Evolutionary conservation across 306 rosid genomes (phyloP).

Genomic region (Dicorynia guianensis): DNA sequence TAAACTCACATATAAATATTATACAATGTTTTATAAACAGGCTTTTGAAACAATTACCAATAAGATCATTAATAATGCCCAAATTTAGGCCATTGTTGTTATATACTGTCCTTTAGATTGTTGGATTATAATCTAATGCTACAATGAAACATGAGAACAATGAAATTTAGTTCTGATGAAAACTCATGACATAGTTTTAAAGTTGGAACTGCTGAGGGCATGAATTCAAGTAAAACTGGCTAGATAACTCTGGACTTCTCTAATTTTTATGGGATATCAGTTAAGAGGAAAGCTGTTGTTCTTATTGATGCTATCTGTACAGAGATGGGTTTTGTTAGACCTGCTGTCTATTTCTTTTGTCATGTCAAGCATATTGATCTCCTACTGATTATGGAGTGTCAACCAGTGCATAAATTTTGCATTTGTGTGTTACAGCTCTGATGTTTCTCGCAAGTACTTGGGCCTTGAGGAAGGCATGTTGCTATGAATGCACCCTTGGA

Average conservation of each 20-base stretch:
- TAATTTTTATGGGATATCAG: not conserved
- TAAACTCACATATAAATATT: too few relatives aligned
- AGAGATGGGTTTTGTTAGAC: slow-evolving; percentile 39
- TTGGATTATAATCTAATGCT: not conserved
- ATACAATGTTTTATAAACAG: not conserved
- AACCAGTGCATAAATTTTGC: slow-evolving; percentile 73
- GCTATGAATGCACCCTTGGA: slow-evolving; percentile 76
- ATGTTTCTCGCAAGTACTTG: slow-evolving; percentile 39
- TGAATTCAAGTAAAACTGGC: slow-evolving; percentile 25
- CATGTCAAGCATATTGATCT: slow-evolving; percentile 61
- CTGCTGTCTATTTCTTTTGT: slow-evolving; percentile 44
- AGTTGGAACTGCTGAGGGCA: not conserved
- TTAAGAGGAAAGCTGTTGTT: not conserved
- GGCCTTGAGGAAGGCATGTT: slow-evolving; percentile 91
- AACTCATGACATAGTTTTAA: not conserved
- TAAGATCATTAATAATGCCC: not conserved
- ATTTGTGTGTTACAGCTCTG: slow-evolving; percentile 96
- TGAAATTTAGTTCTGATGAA: not conserved
- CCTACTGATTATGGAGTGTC: slow-evolving; percentile 59
- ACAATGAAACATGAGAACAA: not conserved
- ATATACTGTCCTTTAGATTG: not conserved
- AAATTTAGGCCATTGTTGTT: not conserved
- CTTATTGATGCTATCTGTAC: slow-evolving; percentile 6
- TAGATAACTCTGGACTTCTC: not conserved
- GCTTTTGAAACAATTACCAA: not conserved